phyloP scores from a whole-genome alignment of 2,329 filamentous ascomycete genomes.

The Cryphonectria naterciae region DNA sequence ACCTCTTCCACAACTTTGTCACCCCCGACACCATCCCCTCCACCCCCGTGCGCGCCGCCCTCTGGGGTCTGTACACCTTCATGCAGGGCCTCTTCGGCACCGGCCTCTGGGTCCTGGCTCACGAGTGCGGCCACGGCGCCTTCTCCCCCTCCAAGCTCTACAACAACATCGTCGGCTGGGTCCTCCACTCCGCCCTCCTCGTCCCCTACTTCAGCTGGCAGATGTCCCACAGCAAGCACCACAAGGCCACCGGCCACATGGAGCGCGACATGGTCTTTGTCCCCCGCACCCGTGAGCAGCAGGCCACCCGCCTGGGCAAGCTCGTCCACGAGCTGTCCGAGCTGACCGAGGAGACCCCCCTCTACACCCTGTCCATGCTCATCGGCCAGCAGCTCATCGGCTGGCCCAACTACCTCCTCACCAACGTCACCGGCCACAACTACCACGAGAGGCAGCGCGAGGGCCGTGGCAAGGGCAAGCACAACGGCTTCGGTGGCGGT shows the following conservation, averaged over 20 bases:
- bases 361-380: slow-evolving; percentile 75
- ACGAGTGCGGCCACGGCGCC: slow-evolving; percentile 96
- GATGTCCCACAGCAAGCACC: slow-evolving; percentile 98
- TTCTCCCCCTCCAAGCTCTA: slow-evolving; percentile 91
- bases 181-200: slow-evolving; percentile 84
- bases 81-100: slow-evolving; percentile 92
- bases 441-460: slow-evolving; percentile 88
- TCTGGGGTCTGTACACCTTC: slow-evolving; percentile 71
- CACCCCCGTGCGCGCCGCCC: slow-evolving; percentile 64
- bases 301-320: slow-evolving; percentile 74
- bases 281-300: slow-evolving; percentile 85
- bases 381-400: slow-evolving; percentile 86
- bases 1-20: slow-evolving; percentile 85
- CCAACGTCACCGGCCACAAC: slow-evolving; percentile 96
- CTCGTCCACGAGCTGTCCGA: slow-evolving; percentile 82
- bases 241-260: slow-evolving; percentile 97
- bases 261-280: slow-evolving; percentile 99
- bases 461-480: slow-evolving; percentile 91
- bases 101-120: slow-evolving; percentile 92
- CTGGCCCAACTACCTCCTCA: slow-evolving; percentile 89
- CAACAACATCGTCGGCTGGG: slow-evolving; percentile 91
- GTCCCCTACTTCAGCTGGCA: slow-evolving; percentile 99
- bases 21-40: slow-evolving; percentile 83
- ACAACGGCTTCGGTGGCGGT: slow-evolving; percentile 76
- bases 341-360: slow-evolving; percentile 91